Evolutionary conservation across 1,139 yeast genomes (phyloP).

Genomic region (Citeromyces hawaiiensis): DNA sequence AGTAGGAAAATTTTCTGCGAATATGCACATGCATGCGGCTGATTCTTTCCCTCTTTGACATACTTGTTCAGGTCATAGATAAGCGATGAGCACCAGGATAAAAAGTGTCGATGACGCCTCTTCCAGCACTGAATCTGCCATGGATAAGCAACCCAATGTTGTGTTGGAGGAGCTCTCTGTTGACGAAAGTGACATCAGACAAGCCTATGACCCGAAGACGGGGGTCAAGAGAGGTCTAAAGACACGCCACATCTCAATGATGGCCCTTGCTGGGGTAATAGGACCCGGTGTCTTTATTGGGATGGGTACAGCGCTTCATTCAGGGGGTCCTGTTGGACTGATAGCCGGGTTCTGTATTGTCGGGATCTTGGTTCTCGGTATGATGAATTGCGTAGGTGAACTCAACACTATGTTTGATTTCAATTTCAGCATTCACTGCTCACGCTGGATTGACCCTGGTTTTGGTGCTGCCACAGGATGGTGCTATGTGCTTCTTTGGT

Average conservation of each 20-base stretch:
- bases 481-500: slow-evolving; percentile 33
- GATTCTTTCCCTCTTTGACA: too few relatives aligned
- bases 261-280: slow-evolving; percentile 18
- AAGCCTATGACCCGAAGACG: slow-evolving; percentile 1
- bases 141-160: background rate
- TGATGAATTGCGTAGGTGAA: slow-evolving; percentile 34
- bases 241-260: slow-evolving; percentile 30
- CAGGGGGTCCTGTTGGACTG: slow-evolving; percentile 35
- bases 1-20: background rate
- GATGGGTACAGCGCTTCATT: slow-evolving; percentile 28
- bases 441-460: slow-evolving; percentile 33
- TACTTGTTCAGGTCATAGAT: background rate
- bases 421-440: slow-evolving; percentile 34
- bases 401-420: slow-evolving; percentile 32
- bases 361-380: slow-evolving; percentile 33
- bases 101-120: background rate
- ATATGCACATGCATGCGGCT: background rate
- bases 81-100: background rate
- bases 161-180: background rate
- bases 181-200: background rate
- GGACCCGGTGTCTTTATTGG: slow-evolving; percentile 38
- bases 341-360: slow-evolving; percentile 26
- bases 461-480: slow-evolving; percentile 40
- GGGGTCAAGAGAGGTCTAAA: slow-evolving; percentile 4
- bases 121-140: background rate